Evolutionary conservation across 345 rosid genomes (phyloP), one percentile per base, ranked within the genome.

Genomic region (Arabis alpina): DNA sequence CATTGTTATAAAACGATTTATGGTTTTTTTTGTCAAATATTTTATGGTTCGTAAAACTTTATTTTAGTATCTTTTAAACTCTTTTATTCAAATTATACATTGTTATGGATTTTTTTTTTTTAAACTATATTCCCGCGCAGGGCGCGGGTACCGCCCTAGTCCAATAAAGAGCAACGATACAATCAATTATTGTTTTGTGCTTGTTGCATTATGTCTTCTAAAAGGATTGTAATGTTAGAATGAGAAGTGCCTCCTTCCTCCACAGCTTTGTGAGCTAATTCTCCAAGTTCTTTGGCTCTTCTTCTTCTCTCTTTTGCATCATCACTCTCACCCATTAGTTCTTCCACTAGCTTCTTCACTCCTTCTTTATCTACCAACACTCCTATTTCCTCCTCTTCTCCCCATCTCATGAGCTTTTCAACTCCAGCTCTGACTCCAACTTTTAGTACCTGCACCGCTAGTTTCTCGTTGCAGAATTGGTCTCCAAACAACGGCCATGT

Each of bases 401-500:
- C 96, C 82, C 83, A 81, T 10, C 44, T 65, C 32, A 79, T 77
- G 0, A 74, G 53, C 14, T 54, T 59, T 55, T 76, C 82, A 10
- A 66, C 81, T 0, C 92, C 92, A 10, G 77, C 59, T 13, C 81
- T 40, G 16, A 83, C 85, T 0, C 96, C 96, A 14, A 81, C 73
- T 70, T 28, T 66, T 15, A 81, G 37, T 0, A 89, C 76, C 45
- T 87, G 81, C 4, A 56, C 87, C 0, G 77, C 58, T 6, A 85
- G 16, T 79, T 81, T 86, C 80, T 85, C 88, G 3, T 88, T 88
- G 27, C 73, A 63, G 72, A 86, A 88, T 42, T 88, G 92, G 61
- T 88, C 95, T 0, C 84, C 80, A 5, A 79, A 82, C 27, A 85
- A 54, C 0, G 95, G 95, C 87, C 88, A 88, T 3, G 93, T 86